phyloP scores from a whole-genome alignment of 331 rosid species.

The Acacia concinna region DNA sequence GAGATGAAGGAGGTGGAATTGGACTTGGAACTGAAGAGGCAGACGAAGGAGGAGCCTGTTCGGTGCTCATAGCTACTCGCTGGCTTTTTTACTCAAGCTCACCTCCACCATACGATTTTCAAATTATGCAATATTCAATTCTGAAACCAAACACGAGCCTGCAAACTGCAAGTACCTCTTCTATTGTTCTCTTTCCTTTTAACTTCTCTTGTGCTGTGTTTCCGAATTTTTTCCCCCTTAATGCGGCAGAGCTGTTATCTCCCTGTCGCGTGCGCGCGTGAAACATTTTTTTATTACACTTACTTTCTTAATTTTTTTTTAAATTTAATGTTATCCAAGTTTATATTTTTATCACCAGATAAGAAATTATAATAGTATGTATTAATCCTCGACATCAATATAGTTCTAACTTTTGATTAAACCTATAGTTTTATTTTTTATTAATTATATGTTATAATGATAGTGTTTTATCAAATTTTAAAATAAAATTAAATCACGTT shows the following conservation, averaged over 20 bases:
- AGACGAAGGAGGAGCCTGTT: constrained; percentile 30
- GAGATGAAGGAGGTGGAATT: constrained; percentile 13
- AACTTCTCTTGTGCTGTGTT: neutral
- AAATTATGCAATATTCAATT: neutral
- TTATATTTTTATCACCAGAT: too few species aligned
- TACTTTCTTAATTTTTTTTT: neutral
- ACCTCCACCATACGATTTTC: constrained; percentile 14
- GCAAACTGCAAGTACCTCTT: constrained; percentile 15
- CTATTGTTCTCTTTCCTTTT: neutral
- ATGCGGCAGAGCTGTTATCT: constrained; percentile 10
- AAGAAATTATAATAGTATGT: too few species aligned
- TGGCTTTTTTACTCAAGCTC: neutral
- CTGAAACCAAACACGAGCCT: neutral
- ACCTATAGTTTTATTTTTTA: neutral
- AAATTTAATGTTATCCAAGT: too few species aligned
- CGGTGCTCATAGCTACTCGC: constrained; percentile 49
- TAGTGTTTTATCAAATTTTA: neutral
- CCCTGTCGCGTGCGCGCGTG: neutral
- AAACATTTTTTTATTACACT: neutral
- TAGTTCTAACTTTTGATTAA: neutral
- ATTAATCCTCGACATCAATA: neutral
- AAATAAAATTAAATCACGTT: neutral
- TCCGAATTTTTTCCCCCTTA: neutral
- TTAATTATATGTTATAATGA: neutral
- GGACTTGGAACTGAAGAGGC: constrained; percentile 15